Evolutionary conservation across 805 yeast genomes (phyloP), one percentile per base, ranked within the genome.

Genomic region (Kodamaea neixiangensis): DNA sequence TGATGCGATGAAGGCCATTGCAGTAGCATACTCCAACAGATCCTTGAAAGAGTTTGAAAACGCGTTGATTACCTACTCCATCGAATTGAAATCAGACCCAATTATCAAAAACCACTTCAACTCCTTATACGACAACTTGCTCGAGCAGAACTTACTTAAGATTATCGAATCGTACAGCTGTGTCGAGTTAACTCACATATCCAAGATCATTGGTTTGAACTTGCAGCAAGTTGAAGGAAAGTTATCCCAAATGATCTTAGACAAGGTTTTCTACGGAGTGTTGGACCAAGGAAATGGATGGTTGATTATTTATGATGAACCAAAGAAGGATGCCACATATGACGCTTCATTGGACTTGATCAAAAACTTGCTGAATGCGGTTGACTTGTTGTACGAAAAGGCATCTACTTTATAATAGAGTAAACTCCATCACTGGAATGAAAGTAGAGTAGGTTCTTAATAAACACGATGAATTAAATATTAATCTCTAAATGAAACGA

Each of bases 221-320:
- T 76, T 84, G 44, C 86, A 84, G 55, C 96, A 90, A 65, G 90
- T 94, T 29, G 99, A 94, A 72, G 96, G 96, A 17, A 94, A 94
- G 68, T 78, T 94, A 56, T 85, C 96, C 45, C 97, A 93, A 70
- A 93, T 94, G 98, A 93, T 94, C 59, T 79, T 94, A 61, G 99
- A 94, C 70, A 87, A 89, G 63, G 88, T 91, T n/a, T 90, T 94
- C 61, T 87, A 85, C 64, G 99, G 99, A 44, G 98, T 94, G 34
- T 77, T 94, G 59, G 99, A 94, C 69, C 99, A 94, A 75, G 98
- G 98, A 44, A 92, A 92, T 66, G 99, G 99, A 7, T 94, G 97
- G 97, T 79, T 94, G 61, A 85, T 90, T 58, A 82, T 94, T 52
- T 94, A 89, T 64, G 96, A 90, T 52, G 88, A 91, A 65, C 96